Percentiles rank a stretch among this genome's conserved stretches.
Conservation (phyloP, 768 basidiomycete genomes). For the Gloeostereum incarnatum region DNA sequence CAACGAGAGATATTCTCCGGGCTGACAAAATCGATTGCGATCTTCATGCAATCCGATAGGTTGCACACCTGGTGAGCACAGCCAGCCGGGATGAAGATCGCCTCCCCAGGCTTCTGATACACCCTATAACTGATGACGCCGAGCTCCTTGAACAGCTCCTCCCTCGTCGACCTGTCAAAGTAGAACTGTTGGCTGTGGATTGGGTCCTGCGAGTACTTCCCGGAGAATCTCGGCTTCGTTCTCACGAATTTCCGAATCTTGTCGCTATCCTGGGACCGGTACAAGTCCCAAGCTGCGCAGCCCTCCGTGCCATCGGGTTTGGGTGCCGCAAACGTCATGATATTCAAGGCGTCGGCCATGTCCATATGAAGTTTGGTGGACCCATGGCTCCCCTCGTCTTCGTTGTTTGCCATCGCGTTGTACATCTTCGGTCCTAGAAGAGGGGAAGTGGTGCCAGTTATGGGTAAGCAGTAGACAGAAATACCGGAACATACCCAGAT, state of each 20-base stretch:
- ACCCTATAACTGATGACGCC: slow-evolving; percentile 76
- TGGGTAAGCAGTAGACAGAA: slow-evolving; percentile 5
- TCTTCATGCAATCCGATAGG: slow-evolving; percentile 91
- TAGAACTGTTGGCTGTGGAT: slow-evolving; percentile 90
- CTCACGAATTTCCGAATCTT: slow-evolving; percentile 69
- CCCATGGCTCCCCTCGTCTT: slow-evolving; percentile 62
- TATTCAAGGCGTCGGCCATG: slow-evolving; percentile 88
- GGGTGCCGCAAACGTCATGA: slow-evolving; percentile 69
- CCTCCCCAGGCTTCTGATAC: slow-evolving; percentile 88
- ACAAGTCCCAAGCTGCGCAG: slow-evolving; percentile 89
- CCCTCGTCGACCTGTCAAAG: slow-evolving; percentile 59
- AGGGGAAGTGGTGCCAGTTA: too few relatives aligned
- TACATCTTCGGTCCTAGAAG: slow-evolving; percentile 87
- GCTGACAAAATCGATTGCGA: slow-evolving; percentile 91
- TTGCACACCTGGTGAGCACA: slow-evolving; percentile 94
- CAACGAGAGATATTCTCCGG: slow-evolving; percentile 87
- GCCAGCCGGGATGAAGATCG: slow-evolving; percentile 92
- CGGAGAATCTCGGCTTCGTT: slow-evolving; percentile 51
- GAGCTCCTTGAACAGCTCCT: slow-evolving; percentile 53
- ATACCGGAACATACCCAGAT: slow-evolving; percentile 46
- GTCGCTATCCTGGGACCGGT: slow-evolving; percentile 72
- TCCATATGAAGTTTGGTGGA: slow-evolving; percentile 91
- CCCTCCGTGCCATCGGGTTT: slow-evolving; percentile 57
- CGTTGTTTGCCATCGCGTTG: slow-evolving; percentile 73
- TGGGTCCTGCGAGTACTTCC: slow-evolving; percentile 58